Conservation (phyloP, 2,329 filamentous ascomycete species). For the Cercospora citrullina region DNA sequence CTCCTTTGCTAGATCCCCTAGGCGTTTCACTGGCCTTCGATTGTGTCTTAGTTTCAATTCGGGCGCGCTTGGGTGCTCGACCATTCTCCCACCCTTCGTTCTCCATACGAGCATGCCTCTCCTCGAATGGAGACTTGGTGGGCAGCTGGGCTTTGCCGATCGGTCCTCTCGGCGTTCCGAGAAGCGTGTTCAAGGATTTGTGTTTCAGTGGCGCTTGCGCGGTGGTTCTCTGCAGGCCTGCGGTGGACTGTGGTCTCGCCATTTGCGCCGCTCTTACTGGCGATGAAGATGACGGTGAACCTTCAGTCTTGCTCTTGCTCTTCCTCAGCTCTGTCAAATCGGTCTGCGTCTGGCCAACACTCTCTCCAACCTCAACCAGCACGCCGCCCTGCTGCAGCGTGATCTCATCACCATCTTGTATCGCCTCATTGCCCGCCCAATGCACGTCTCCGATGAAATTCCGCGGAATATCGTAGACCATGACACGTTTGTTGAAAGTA, state of each 20-base stretch:
- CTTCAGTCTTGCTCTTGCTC: conserved; percentile 56
- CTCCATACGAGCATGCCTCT: conserved; percentile 45
- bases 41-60: conserved; percentile 28
- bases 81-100: conserved; percentile 37
- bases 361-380: conserved; percentile 78
- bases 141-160: conserved; percentile 62
- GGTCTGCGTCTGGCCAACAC: conserved; percentile 69
- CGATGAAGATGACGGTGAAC: neutral
- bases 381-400: conserved; percentile 72
- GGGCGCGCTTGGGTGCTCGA: conserved; percentile 44
- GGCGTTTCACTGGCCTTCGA: conserved; percentile 16
- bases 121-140: conserved; percentile 65
- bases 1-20: conserved; percentile 17
- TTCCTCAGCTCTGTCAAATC: conserved; percentile 75
- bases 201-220: conserved; percentile 49
- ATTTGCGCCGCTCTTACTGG: conserved; percentile 25
- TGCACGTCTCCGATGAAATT: conserved; percentile 84
- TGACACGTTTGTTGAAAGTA: conserved; percentile 84
- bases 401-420: conserved; percentile 80
- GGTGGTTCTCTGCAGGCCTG: conserved; percentile 22
- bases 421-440: conserved; percentile 67
- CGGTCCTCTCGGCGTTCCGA: conserved; percentile 65
- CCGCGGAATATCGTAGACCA: conserved; percentile 81
- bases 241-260: conserved; percentile 16
- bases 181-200: conserved; percentile 62